Percentiles rank a stretch among this genome's conserved stretches.
Evolutionary conservation across 1,284 basidiomycete species (phyloP).

Genomic region (Salmacisia buchloeana): DNA sequence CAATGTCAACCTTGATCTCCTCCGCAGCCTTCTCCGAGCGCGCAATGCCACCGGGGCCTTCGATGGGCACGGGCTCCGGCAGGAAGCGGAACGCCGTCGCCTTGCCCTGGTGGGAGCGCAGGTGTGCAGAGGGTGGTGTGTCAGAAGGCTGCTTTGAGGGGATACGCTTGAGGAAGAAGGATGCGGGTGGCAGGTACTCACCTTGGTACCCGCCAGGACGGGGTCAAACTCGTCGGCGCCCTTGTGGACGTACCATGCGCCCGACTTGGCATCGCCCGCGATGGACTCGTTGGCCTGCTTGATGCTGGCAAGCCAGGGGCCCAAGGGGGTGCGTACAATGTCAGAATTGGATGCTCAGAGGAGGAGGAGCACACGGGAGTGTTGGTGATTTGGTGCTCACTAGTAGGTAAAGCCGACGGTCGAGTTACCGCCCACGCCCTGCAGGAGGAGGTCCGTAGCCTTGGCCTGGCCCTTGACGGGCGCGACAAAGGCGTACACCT

Average conservation of each 20-base stretch:
- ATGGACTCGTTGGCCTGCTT: conserved; percentile 6
- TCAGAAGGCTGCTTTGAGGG: not conserved
- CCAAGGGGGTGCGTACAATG: too few relatives aligned
- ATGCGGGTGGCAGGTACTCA: not conserved
- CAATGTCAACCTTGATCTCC: not conserved
- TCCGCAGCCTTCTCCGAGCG: not conserved
- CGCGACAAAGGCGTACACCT: conserved; percentile 6
- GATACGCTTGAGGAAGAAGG: not conserved
- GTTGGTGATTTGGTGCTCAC: too few relatives aligned
- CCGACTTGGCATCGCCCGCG: not conserved
- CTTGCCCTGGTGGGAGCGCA: not conserved
- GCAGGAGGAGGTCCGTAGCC: not conserved
- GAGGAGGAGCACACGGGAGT: too few relatives aligned
- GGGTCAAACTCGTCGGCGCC: not conserved
- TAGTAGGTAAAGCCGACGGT: too few relatives aligned
- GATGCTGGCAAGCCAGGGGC: too few relatives aligned
- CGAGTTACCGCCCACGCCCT: not conserved
- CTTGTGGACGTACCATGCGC: conserved; percentile 1
- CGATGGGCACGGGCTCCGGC: not conserved
- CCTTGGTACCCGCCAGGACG: not conserved
- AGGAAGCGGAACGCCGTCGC: not conserved
- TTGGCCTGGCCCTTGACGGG: not conserved
- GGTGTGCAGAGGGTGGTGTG: not conserved
- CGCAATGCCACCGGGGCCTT: not conserved
- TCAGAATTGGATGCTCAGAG: too few relatives aligned